A percentile compares a stretch with the other conserved stretches of the same genome.
Conservation (phyloP, 169 alveolate species). For the Plasmodium falciparum region DNA sequence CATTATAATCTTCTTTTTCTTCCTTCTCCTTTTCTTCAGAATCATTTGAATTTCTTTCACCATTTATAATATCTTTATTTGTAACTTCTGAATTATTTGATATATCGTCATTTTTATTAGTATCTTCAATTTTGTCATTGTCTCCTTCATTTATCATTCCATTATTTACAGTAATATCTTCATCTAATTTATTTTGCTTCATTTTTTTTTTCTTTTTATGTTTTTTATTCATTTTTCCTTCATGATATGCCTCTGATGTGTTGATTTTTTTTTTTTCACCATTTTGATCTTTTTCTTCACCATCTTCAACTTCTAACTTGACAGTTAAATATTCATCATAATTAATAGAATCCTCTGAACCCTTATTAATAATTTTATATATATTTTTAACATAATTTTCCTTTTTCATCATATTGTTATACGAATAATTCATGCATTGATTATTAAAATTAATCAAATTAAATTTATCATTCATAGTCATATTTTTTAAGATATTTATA, state of each 20-base stretch:
- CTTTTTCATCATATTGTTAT: conserved; percentile 5
- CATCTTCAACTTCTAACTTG: conserved; percentile 17
- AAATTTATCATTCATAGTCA: conserved; percentile 37
- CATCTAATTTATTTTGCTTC: neutral
- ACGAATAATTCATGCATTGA: neutral
- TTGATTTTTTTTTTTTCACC: neutral
- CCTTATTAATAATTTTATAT: conserved; percentile 4
- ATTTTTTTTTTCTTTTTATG: neutral
- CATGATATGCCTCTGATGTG: neutral
- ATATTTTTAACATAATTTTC: conserved; percentile 5
- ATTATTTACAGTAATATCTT: neutral
- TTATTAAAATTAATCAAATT: conserved; percentile 2
- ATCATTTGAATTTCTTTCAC: neutral
- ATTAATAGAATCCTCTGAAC: conserved; percentile 9
- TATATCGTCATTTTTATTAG: neutral
- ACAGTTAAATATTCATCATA: conserved; percentile 48
- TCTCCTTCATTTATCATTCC: no score
- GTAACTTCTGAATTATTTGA: neutral
- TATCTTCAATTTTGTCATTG: conserved; percentile 1
- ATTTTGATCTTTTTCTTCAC: neutral
- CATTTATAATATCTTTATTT: neutral
- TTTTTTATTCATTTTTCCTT: neutral
- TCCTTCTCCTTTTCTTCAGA: neutral
- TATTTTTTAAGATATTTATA: conserved; percentile 32
- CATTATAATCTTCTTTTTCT: conserved; percentile 8